Conservation (phyloP, 1,284 basidiomycete genomes). For the Melampsora larici-populina region DNA sequence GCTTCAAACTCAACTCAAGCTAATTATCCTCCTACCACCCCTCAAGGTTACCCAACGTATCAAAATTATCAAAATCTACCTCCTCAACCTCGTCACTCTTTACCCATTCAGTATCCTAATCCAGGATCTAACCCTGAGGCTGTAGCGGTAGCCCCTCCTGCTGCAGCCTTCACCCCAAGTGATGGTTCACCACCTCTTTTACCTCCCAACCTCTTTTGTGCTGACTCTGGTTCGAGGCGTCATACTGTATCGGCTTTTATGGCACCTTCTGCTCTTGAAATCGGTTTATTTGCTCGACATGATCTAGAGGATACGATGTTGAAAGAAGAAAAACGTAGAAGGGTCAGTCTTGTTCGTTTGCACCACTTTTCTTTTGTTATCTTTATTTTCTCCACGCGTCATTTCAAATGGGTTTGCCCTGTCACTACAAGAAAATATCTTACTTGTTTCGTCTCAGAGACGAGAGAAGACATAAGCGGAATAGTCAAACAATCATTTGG, state of each 20-base stretch:
- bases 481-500: background rate
- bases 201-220: slow-evolving; percentile 9
- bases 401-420: background rate
- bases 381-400: too few relatives aligned
- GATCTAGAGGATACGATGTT: slow-evolving; percentile 26
- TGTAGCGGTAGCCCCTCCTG: slow-evolving; percentile 9
- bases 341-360: slow-evolving; percentile 4
- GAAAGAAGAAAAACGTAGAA: slow-evolving; percentile 37
- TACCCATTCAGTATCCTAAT: slow-evolving; percentile 3
- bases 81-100: slow-evolving; percentile 1
- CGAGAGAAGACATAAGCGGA: too few relatives aligned
- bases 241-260: slow-evolving; percentile 37
- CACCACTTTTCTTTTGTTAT: background rate
- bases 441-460: too few relatives aligned
- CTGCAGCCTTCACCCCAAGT: slow-evolving; percentile 31
- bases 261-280: slow-evolving; percentile 17
- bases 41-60: background rate
- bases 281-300: slow-evolving; percentile 5
- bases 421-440: background rate
- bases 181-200: slow-evolving; percentile 34
- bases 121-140: background rate
- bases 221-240: slow-evolving; percentile 20
- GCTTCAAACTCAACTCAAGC: background rate
- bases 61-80: background rate
- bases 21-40: background rate